phyloP scores from a whole-genome alignment of 495 filamentous ascomycete species.

The Tuber borchii region DNA sequence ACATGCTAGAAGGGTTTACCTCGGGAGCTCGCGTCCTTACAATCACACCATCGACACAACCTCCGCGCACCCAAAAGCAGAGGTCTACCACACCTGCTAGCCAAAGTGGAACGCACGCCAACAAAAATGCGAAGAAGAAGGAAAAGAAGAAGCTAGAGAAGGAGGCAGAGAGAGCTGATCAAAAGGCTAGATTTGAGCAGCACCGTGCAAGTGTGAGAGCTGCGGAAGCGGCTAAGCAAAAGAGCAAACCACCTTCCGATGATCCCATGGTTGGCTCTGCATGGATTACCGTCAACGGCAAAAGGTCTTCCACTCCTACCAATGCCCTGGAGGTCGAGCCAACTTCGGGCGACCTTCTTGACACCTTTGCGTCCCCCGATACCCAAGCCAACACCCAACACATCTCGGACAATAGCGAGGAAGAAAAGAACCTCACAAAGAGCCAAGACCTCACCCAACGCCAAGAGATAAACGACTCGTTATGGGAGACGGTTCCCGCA shows the following conservation, averaged over 20 bases:
- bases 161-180: slow-evolving; percentile 47
- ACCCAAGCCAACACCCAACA: slow-evolving; percentile 7
- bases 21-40: slow-evolving; percentile 45
- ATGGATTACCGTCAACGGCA: slow-evolving; percentile 41
- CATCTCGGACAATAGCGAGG: slow-evolving; percentile 35
- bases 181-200: slow-evolving; percentile 47
- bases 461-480: slow-evolving; percentile 43
- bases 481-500: slow-evolving; percentile 41
- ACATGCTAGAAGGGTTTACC: slow-evolving; percentile 49
- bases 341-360: slow-evolving; percentile 43
- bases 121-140: slow-evolving; percentile 50
- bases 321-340: slow-evolving; percentile 18
- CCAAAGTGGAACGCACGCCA: slow-evolving; percentile 43
- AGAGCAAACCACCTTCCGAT: slow-evolving; percentile 44
- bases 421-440: slow-evolving; percentile 23
- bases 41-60: slow-evolving; percentile 45
- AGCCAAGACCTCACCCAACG: slow-evolving; percentile 39
- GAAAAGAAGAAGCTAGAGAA: slow-evolving; percentile 47
- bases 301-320: slow-evolving; percentile 15
- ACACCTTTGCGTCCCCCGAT: slow-evolving; percentile 45
- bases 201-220: slow-evolving; percentile 49
- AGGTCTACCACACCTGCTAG: slow-evolving; percentile 31
- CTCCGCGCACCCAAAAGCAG: slow-evolving; percentile 41
- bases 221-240: slow-evolving; percentile 41
- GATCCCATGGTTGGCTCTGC: slow-evolving; percentile 42